These are phyloP conservation scores for Fusarium sp. DNA, from an alignment of 2,329 filamentous ascomycete species.

Conservation along the genomic window DNA sequence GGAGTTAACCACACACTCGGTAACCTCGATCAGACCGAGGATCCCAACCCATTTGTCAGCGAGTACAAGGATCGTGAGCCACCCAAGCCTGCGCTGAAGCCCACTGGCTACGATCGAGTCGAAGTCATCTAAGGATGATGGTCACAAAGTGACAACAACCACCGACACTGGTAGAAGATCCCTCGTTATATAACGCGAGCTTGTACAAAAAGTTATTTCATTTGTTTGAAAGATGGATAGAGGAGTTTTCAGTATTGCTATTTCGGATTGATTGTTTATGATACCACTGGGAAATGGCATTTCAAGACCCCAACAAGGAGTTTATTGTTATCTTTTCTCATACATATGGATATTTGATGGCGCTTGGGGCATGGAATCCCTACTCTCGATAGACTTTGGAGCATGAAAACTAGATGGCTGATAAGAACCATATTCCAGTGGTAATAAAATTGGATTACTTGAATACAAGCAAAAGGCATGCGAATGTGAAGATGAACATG, in stretches of 20 bases:
- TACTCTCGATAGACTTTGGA: conserved; percentile 15
- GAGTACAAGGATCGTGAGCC: conserved; percentile 77
- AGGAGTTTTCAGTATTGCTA: not conserved
- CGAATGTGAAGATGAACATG: not conserved
- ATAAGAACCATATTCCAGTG: conserved; percentile 9
- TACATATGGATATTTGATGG: not conserved
- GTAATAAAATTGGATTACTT: not conserved
- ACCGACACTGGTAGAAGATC: not conserved
- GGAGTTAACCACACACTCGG: conserved; percentile 96
- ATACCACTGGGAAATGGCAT: conserved; percentile 25
- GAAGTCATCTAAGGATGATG: conserved; percentile 72
- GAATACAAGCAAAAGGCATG: not conserved
- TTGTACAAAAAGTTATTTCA: conserved; percentile 1
- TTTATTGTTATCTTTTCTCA: not conserved
- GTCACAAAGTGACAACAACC: not conserved
- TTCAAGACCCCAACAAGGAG: not conserved
- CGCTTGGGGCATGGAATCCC: conserved; percentile 11
- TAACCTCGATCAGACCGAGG: conserved; percentile 84
- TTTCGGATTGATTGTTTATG: not conserved
- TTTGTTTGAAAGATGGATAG: not conserved
- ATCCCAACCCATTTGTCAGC: conserved; percentile 93
- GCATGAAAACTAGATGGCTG: not conserved
- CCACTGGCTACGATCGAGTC: conserved; percentile 82
- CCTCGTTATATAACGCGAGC: not conserved
- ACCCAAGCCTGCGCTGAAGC: conserved; percentile 74